Evolutionary conservation across 306 rosid species (phyloP).

Genomic region (Sesbania bispinosa): DNA sequence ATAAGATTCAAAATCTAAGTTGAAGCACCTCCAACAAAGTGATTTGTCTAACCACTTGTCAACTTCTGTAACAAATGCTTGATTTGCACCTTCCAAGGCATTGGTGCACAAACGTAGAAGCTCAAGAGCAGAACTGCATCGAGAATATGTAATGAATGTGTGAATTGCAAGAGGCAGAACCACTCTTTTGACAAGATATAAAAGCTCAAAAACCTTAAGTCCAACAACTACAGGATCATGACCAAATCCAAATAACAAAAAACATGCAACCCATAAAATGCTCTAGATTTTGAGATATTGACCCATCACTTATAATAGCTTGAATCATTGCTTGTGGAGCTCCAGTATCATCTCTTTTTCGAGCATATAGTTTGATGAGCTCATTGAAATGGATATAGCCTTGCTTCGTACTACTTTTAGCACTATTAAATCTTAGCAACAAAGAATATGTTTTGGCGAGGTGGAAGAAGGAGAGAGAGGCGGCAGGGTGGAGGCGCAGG

Average conservation of each 20-base stretch:
- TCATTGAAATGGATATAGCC: slow-evolving; percentile 58
- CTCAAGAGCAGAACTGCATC: slow-evolving; percentile 71
- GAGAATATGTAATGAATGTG: slow-evolving; percentile 73
- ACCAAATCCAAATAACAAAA: slow-evolving; percentile 71
- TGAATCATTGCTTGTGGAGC: slow-evolving; percentile 77
- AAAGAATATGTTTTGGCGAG: slow-evolving; percentile 85
- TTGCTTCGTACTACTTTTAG: slow-evolving; percentile 54
- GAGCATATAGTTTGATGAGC: slow-evolving; percentile 61
- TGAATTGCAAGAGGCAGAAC: slow-evolving; percentile 76
- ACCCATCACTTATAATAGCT: slow-evolving; percentile 54
- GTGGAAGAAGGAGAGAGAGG: too few species aligned
- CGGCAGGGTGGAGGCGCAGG: too few species aligned
- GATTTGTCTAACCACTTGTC: slow-evolving; percentile 82
- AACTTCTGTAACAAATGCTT: slow-evolving; percentile 71
- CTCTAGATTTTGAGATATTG: slow-evolving; percentile 51
- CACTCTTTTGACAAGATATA: slow-evolving; percentile 57
- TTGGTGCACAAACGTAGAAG: slow-evolving; percentile 77
- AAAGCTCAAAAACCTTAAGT: slow-evolving; percentile 61
- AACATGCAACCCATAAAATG: slow-evolving; percentile 89
- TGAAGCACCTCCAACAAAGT: slow-evolving; percentile 76
- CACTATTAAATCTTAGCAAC: slow-evolving; percentile 71
- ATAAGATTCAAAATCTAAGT: slow-evolving; percentile 52
- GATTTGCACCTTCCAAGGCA: slow-evolving; percentile 81
- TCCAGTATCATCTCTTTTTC: slow-evolving; percentile 52
- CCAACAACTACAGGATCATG: slow-evolving; percentile 71